phyloP scores from a whole-genome alignment of 176 grass and related monocot species.

The Panicum miliaceum region DNA sequence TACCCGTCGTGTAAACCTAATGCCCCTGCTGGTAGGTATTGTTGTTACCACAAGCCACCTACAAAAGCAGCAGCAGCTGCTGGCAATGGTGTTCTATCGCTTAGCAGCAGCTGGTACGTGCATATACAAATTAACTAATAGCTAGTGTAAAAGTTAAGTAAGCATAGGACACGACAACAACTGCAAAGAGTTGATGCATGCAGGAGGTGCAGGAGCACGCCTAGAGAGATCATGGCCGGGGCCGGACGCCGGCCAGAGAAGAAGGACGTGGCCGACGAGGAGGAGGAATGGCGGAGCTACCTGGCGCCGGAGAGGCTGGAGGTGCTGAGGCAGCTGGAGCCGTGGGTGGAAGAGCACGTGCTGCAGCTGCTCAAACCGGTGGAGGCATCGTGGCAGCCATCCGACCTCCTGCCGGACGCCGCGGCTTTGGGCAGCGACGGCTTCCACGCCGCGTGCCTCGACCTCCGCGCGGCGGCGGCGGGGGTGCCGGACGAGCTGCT shows the following conservation, averaged over 20 bases:
- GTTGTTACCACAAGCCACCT: too few species aligned
- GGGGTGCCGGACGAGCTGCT: conserved; percentile 54
- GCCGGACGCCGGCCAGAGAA: neutral
- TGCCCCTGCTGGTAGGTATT: too few species aligned
- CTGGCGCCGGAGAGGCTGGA: conserved; percentile 62
- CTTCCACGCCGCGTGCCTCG: conserved; percentile 51
- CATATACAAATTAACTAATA: too few species aligned
- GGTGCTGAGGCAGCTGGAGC: conserved; percentile 59
- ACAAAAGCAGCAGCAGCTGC: too few species aligned
- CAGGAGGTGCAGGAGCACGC: too few species aligned
- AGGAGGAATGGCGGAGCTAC: conserved; percentile 17
- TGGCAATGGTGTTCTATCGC: too few species aligned
- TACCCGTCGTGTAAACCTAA: too few species aligned
- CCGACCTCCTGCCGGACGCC: conserved; percentile 67
- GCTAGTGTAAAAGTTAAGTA: too few species aligned
- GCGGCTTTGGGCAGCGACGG: conserved; percentile 42
- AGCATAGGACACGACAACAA: too few species aligned
- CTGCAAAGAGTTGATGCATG: too few species aligned
- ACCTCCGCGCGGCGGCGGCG: conserved; percentile 46
- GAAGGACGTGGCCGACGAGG: neutral
- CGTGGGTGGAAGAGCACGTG: conserved; percentile 51
- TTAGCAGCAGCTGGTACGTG: too few species aligned
- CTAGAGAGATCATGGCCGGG: too few species aligned
- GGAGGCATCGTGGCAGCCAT: conserved; percentile 71
- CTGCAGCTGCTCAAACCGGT: conserved; percentile 70